Evolutionary conservation across 2,329 filamentous ascomycete species (phyloP), one percentile per base, ranked within the genome.

Genomic region (Calonectria naviculata): DNA sequence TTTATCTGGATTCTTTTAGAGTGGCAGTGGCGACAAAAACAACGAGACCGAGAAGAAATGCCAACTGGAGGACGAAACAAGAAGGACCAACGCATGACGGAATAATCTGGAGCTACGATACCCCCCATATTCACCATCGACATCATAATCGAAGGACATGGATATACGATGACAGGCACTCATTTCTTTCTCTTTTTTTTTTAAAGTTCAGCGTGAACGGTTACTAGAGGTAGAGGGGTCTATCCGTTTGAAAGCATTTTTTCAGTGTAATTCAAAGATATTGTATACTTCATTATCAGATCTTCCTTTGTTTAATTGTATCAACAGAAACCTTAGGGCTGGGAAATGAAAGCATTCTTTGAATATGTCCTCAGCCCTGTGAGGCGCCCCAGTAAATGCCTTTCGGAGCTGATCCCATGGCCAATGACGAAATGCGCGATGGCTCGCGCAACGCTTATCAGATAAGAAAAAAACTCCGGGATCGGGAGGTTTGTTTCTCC

Each of bases 1-100:
- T 98, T 98, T 83, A 83, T 99, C 21, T 97, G 96, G 10, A 95
- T 99, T 26, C 85, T 99, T 65, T 87, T 98, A 60, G 95, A 98
- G 82, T 99, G 97, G 96, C 91, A 93, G 80, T 92, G 91, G 90
- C 85, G 88, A 67, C 87, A 89, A 78, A 91, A 90, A 83, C 84
- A 90, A 74, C 86, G 84, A 74, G 89, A 87, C 60, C 84, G 88
- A 52, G 88, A 91, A 29, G 86, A 85, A 71, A 81, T 81, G 52
- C 83, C 87, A 13, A 76, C 79, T 47, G 85, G 81, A 75, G 71
- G 74, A 63, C 71, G 75, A 56, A 72, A 62, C 62, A 74, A 71
- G 67, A 81, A 80, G 62, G 72, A 72, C 58, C 78, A 76, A 74
- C 67, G 72, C 46, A 74, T 75, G 63, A 58, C 60, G 7, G 68